Percentiles rank a stretch among this genome's conserved stretches.
Conservation (phyloP, 768 basidiomycete genomes). For the Suillus hirtellus region DNA sequence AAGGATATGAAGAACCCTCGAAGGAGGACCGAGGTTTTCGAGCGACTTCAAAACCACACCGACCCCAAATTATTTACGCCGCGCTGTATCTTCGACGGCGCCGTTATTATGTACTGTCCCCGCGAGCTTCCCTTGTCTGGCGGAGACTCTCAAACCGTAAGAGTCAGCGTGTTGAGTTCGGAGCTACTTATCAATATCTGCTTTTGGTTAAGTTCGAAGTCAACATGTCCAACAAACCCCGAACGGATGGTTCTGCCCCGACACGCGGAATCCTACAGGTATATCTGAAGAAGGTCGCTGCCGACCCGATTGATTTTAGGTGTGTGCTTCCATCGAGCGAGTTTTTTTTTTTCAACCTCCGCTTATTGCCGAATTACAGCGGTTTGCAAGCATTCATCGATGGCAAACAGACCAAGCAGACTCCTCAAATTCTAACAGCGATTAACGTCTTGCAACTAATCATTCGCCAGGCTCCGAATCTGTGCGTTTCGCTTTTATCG, state of each 20-base stretch:
- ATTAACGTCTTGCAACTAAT: conserved; percentile 51
- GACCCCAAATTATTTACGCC: conserved; percentile 41
- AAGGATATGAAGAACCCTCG: conserved; percentile 10
- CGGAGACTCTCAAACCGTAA: conserved; percentile 32
- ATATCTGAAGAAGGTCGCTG: conserved; percentile 38
- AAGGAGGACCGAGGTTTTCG: conserved; percentile 31
- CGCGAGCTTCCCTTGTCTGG: conserved; percentile 28
- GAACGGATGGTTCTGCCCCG: conserved; percentile 11
- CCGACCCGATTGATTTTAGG: conserved; percentile 38
- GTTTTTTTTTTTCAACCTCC: neutral
- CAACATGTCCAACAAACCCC: conserved; percentile 30
- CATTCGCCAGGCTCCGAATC: conserved; percentile 46
- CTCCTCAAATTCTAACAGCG: conserved; percentile 34
- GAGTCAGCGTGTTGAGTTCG: conserved; percentile 9
- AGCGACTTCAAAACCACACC: conserved; percentile 38
- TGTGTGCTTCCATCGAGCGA: conserved; percentile 19
- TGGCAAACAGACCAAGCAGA: conserved; percentile 25
- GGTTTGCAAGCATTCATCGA: conserved; percentile 28
- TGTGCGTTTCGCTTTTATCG: conserved; percentile 32
- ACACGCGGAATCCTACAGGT: conserved; percentile 34
- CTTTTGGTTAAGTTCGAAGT: conserved; percentile 34
- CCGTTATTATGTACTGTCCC: conserved; percentile 42
- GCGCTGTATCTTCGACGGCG: conserved; percentile 48
- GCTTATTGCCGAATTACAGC: conserved; percentile 14
- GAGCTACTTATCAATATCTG: conserved; percentile 1